phyloP scores from a whole-genome alignment of 768 basidiomycete genomes.

The Termitomyces titanicus region DNA sequence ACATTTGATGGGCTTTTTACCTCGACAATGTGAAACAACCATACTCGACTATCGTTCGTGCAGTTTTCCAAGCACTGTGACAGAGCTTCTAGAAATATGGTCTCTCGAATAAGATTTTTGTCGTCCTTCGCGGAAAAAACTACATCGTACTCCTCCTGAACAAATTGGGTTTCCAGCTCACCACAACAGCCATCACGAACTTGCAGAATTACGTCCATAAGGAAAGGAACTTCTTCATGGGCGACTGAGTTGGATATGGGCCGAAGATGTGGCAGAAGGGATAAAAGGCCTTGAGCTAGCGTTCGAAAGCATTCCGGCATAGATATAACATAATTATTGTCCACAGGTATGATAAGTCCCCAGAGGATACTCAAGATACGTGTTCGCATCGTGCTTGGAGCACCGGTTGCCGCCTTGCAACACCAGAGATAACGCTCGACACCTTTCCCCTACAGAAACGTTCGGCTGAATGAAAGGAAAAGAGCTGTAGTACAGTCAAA shows the following conservation, averaged over 20 bases:
- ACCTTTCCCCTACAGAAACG: constrained; percentile 31
- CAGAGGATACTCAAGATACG: constrained; percentile 50
- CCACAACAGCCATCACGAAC: constrained; percentile 46
- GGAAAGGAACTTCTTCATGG: constrained; percentile 28
- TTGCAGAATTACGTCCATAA: constrained; percentile 41
- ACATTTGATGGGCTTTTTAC: constrained; percentile 25
- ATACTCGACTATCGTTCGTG: constrained; percentile 38
- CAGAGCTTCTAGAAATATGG: constrained; percentile 45
- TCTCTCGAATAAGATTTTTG: constrained; percentile 26
- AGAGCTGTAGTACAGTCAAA: not conserved
- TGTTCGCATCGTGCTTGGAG: constrained; percentile 37
- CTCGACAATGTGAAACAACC: constrained; percentile 51
- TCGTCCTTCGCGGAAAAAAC: constrained; percentile 34
- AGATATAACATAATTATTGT: constrained; percentile 36
- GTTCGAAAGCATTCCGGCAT: constrained; percentile 47
- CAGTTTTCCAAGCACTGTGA: constrained; percentile 50
- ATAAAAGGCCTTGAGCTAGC: constrained; percentile 48
- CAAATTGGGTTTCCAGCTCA: constrained; percentile 38
- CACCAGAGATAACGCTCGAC: constrained; percentile 71
- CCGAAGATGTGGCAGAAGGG: constrained; percentile 41
- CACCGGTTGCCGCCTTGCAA: constrained; percentile 52
- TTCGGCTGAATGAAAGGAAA: not conserved
- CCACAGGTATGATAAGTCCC: constrained; percentile 39
- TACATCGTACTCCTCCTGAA: constrained; percentile 51
- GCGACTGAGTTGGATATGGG: constrained; percentile 13